Conservation (phyloP, 257 asterid species). For the Paraleonurus japonicus region DNA sequence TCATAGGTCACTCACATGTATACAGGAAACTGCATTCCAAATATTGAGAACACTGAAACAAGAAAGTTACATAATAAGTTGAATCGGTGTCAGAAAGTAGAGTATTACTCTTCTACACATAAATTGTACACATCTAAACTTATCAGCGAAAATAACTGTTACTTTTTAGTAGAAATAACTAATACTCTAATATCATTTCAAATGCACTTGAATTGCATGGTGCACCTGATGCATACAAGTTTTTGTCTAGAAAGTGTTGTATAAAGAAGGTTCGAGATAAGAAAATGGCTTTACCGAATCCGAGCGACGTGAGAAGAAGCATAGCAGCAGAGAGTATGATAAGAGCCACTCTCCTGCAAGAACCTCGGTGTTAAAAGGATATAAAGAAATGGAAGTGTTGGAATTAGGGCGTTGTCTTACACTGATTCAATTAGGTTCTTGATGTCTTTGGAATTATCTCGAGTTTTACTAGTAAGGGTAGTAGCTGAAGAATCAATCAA, state of each 20-base stretch:
- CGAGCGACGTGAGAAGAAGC: slow-evolving; percentile 71
- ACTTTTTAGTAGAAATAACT: no score
- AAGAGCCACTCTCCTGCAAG: slow-evolving; percentile 82
- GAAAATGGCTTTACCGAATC: slow-evolving; percentile 42
- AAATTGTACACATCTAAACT: no score
- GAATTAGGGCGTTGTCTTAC: slow-evolving; percentile 32
- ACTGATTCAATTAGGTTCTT: slow-evolving; percentile 42
- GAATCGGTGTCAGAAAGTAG: slow-evolving; percentile 27
- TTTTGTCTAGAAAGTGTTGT: not conserved
- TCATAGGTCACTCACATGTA: slow-evolving; percentile 69
- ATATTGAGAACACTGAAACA: slow-evolving; percentile 64
- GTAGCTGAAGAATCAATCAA: slow-evolving; percentile 58
- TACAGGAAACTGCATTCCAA: slow-evolving; percentile 70
- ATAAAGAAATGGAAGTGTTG: not conserved
- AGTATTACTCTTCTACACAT: no score
- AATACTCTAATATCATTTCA: no score
- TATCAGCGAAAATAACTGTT: no score
- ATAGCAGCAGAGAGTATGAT: slow-evolving; percentile 64
- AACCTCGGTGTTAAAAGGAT: not conserved
- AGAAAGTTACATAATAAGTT: not conserved
- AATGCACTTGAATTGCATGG: no score
- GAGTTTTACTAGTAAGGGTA: slow-evolving; percentile 44
- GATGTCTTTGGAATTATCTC: slow-evolving; percentile 45
- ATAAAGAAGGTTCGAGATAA: not conserved
- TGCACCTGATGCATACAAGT: no score